Evolutionary conservation across 2,329 filamentous ascomycete genomes (phyloP).

Genomic region (Ceratocystis ficicola): DNA sequence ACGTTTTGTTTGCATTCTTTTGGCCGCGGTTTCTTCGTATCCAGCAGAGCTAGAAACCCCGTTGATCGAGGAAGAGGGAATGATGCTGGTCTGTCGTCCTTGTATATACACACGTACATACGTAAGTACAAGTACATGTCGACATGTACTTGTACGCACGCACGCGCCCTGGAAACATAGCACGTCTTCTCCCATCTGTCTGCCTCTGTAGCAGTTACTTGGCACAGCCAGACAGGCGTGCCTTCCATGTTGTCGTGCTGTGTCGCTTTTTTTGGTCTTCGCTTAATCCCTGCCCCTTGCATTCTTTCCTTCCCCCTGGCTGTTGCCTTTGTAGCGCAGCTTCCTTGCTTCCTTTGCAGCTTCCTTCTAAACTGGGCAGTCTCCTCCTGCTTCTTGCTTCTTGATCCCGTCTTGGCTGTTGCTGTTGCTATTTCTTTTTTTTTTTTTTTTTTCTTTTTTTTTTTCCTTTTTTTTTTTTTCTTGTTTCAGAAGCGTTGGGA

Average conservation of each 20-base stretch:
- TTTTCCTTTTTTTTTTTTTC: too few species aligned
- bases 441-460: too few species aligned
- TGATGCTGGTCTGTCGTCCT: background rate
- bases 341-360: background rate
- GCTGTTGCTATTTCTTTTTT: background rate
- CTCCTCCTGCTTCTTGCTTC: background rate
- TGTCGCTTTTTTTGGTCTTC: slow-evolving; percentile 9
- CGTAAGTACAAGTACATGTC: background rate
- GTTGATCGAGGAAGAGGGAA: background rate
- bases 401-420: background rate
- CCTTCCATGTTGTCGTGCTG: background rate
- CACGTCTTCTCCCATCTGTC: too few species aligned
- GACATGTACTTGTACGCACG: too few species aligned
- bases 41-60: background rate
- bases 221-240: background rate
- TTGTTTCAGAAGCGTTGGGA: too few species aligned
- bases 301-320: background rate
- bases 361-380: background rate
- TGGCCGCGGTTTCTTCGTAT: background rate
- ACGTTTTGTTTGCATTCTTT: slow-evolving; percentile 1
- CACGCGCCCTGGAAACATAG: background rate
- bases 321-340: slow-evolving; percentile 6
- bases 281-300: slow-evolving; percentile 10
- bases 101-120: background rate
- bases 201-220: too few species aligned